Percentiles rank a stretch among this genome's conserved stretches.
phyloP scores from a whole-genome alignment of 306 rosid genomes.

The Lathyrus sativus region DNA sequence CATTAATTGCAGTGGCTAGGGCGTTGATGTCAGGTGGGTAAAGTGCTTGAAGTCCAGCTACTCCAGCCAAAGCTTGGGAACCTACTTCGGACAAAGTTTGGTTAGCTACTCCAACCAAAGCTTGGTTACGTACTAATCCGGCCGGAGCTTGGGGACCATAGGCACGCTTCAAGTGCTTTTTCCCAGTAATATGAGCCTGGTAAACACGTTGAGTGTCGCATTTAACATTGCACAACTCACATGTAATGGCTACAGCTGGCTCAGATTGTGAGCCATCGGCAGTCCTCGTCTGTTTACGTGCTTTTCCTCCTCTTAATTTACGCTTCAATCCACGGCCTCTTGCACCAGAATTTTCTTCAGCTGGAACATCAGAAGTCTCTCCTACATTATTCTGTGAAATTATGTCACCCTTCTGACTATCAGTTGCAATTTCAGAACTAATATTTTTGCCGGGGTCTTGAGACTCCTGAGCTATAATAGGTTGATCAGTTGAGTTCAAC shows the following conservation, averaged over 20 bases:
- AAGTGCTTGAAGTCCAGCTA: slow-evolving; percentile 53
- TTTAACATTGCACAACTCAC: slow-evolving; percentile 80
- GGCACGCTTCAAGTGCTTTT: slow-evolving; percentile 63
- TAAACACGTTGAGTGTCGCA: slow-evolving; percentile 74
- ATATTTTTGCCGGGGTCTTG: slow-evolving; percentile 40
- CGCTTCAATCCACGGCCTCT: slow-evolving; percentile 67
- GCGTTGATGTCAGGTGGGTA: slow-evolving; percentile 54
- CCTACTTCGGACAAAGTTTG: neutral
- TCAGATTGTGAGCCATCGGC: slow-evolving; percentile 59
- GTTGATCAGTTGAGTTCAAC: slow-evolving; percentile 49
- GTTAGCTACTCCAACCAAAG: slow-evolving; percentile 36
- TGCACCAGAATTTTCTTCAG: slow-evolving; percentile 47
- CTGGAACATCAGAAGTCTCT: slow-evolving; percentile 49
- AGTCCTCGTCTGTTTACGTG: slow-evolving; percentile 51
- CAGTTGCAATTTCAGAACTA: slow-evolving; percentile 45
- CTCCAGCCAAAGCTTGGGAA: slow-evolving; percentile 32
- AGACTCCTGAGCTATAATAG: slow-evolving; percentile 50
- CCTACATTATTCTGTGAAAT: slow-evolving; percentile 48
- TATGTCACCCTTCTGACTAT: slow-evolving; percentile 45
- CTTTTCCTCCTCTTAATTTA: slow-evolving; percentile 65
- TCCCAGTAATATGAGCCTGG: slow-evolving; percentile 74
- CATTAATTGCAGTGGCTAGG: slow-evolving; percentile 46
- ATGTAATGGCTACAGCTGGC: slow-evolving; percentile 47
- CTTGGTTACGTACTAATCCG: slow-evolving; percentile 48
- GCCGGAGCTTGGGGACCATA: slow-evolving; percentile 50